Evolutionary conservation across 768 basidiomycete species (phyloP), one percentile per base, ranked within the genome.

Genomic region (Amanita inopinata): DNA sequence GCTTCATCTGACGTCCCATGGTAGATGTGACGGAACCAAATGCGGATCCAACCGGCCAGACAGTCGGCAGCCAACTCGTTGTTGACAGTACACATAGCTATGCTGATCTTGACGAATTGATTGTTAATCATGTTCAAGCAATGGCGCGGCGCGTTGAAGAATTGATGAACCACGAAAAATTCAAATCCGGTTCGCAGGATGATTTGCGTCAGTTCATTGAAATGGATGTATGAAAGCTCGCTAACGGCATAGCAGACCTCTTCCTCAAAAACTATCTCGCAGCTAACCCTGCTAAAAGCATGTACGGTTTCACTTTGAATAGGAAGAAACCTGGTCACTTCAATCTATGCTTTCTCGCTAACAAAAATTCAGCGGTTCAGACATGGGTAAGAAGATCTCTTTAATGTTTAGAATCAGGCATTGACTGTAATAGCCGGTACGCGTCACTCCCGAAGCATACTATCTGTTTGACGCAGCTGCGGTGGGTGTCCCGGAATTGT

Each of bases 81-180:
- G 80, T 91, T 18, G 88, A 91, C 51, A 65, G 67, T 30, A 78
- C 75, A 46, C 89, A 93, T 56, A 75, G 71, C 28, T 98, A 93
- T 59, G 78, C 83, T 30, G 96, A 98, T 70, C 70, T 99, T 44
- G 96, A 99, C 59, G 94, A 99, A 58, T 60, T 99, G 51, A 90
- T 98, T 51, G 91, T 97, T 59, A 92, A 92, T 54, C 92, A 99
- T 59, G 80, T 98, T 31, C 88, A 91, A 67, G 83, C 91, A 6
- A 93, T 93, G 71, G 82, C 87, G 33, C 79, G 89, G 30, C 82
- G 88, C 51, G 83, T 97, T 1, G 93, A 97, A 59, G 92, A 98
- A 56, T 64, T 98, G 43, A 91, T 91, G 81, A 76, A 81, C 17
- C 87, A 92, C 54, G 96, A 98, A 54, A 96, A 96, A 59, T 98